Evolutionary conservation across 2,329 filamentous ascomycete genomes (phyloP).

Genomic region (Phoma sp.): DNA sequence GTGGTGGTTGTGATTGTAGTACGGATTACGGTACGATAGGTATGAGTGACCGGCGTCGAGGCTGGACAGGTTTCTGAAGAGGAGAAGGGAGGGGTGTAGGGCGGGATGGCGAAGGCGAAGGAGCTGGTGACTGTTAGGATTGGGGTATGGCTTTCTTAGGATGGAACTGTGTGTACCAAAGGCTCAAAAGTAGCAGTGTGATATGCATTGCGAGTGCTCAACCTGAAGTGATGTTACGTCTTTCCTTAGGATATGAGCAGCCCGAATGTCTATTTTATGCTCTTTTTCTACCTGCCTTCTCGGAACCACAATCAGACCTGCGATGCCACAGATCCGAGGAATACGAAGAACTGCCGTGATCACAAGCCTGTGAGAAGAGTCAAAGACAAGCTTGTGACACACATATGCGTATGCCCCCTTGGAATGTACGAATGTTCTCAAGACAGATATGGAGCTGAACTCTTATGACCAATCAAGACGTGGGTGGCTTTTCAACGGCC

Average conservation of each 20-base stretch:
- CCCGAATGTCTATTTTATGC: background rate
- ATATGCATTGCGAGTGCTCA: background rate
- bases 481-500: slow-evolving; percentile 5
- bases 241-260: background rate
- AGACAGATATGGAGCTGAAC: slow-evolving; percentile 3
- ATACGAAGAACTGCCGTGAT: background rate
- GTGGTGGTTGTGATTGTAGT: slow-evolving; percentile 16
- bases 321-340: background rate
- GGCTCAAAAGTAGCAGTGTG: background rate
- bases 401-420: background rate
- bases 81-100: slow-evolving; percentile 9
- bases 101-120: slow-evolving; percentile 4
- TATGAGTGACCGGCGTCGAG: slow-evolving; percentile 10
- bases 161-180: background rate
- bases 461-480: background rate
- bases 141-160: background rate
- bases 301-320: background rate
- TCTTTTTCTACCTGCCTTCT: background rate
- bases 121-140: slow-evolving; percentile 5
- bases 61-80: slow-evolving; percentile 24
- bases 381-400: slow-evolving; percentile 1
- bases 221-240: background rate
- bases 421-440: background rate
- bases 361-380: slow-evolving; percentile 2
- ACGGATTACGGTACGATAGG: slow-evolving; percentile 10